Evolutionary conservation across 768 basidiomycete species (phyloP).

Genomic region (Amanita pallidorosea): DNA sequence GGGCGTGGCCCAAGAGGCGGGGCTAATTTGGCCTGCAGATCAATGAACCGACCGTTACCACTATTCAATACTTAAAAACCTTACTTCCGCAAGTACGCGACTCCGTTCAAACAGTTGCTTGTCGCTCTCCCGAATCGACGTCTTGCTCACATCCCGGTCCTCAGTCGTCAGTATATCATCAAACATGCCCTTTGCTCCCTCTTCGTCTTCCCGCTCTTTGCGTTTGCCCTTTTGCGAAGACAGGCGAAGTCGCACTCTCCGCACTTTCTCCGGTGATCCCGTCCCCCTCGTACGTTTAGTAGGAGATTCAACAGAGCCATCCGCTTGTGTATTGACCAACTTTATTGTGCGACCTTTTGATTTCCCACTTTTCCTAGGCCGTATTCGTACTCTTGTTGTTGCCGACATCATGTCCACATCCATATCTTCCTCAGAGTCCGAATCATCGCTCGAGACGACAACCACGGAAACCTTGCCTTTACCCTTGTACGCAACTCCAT

Average conservation of each 20-base stretch:
- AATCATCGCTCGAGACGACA: slow-evolving; percentile 8
- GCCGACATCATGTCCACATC: slow-evolving; percentile 17
- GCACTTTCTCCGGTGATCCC: slow-evolving; percentile 27
- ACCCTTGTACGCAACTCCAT: slow-evolving; percentile 11
- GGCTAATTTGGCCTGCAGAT: slow-evolving; percentile 36
- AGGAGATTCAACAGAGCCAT: slow-evolving; percentile 17
- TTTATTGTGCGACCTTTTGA: slow-evolving; percentile 13
- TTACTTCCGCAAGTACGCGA: slow-evolving; percentile 64
- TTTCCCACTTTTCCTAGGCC: slow-evolving; percentile 16
- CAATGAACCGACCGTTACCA: slow-evolving; percentile 6
- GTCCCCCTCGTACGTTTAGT: slow-evolving; percentile 38
- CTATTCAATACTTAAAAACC: slow-evolving; percentile 11
- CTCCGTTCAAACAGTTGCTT: slow-evolving; percentile 66
- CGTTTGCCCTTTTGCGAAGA: slow-evolving; percentile 52
- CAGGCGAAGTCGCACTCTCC: slow-evolving; percentile 43
- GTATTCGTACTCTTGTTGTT: slow-evolving; percentile 8
- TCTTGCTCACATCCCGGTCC: slow-evolving; percentile 68
- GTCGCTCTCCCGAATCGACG: slow-evolving; percentile 49
- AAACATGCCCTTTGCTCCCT: slow-evolving; percentile 52
- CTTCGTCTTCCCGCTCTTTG: slow-evolving; percentile 59
- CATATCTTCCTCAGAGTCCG: slow-evolving; percentile 23
- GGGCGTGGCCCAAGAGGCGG: slow-evolving; percentile 28
- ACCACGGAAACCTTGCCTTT: slow-evolving; percentile 24
- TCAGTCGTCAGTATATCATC: slow-evolving; percentile 65
- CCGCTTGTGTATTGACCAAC: slow-evolving; percentile 4